Evolutionary conservation across 2,329 filamentous ascomycete species (phyloP), one percentile per base, ranked within the genome.

Genomic region (Fusarium abutilonis): DNA sequence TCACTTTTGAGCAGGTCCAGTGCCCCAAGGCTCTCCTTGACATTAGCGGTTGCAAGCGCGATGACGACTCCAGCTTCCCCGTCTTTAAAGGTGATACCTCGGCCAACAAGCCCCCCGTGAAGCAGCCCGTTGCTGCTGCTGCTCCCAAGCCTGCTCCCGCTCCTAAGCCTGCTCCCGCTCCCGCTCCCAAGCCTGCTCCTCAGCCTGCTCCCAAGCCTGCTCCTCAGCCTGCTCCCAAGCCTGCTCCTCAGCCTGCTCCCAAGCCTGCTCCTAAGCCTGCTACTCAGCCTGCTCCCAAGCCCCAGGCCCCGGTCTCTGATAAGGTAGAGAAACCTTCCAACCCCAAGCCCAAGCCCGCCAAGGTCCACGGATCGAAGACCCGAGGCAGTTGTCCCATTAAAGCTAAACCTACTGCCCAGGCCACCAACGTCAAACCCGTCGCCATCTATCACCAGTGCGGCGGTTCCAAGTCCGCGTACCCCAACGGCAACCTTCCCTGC

Each of bases 1-100:
- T 88, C 50, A 77, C 74, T 50, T 88, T 84, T 74, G 75, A 79
- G 73, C 78, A 83, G 73, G 84, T 88, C 11, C 76, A 80, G 60
- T 87, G 84, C 72, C 84, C 83, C 13, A 73, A 77, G 32, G 80
- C 75, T 39, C 66, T 87, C 53, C 81, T 76, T 34, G 71, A 73
- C 49, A 74, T 78, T 52, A 75, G 73, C 17, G 76, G 76, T 36
- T 79, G 77, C 56, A 67, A 56, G 45, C 71, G 74, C 49, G 38
- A 70, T 11, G 72, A 75, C 21, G 74, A 76, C 49, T 57, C 51
- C 2, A 63, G 50, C 39, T 75, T 72, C 57, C 71, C 73, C 46
- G 62, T 59, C 26, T 69, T 61, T 44, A 64, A 44, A 14, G 60
- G 58, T 6, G 55, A 56, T 19, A 53, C 60, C 21, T 57, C 57